phyloP scores from a whole-genome alignment of 352 stramenopile genomes.

The Globisporangium cystogenes region DNA sequence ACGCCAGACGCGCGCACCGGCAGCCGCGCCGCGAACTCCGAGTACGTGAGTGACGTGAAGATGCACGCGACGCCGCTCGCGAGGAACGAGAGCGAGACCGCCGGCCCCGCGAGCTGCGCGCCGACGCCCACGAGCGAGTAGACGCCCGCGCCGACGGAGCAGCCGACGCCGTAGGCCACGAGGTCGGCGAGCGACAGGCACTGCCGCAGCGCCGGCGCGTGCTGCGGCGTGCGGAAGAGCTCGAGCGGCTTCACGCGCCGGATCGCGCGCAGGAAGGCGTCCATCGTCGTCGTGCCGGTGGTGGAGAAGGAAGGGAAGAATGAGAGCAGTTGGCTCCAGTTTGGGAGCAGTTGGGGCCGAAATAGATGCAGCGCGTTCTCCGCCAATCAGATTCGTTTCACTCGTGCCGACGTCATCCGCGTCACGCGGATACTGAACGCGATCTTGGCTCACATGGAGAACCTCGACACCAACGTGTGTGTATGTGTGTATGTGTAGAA shows the following conservation, averaged over 20 bases:
- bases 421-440: too few species aligned
- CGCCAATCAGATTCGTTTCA: too few species aligned
- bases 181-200: slow-evolving; percentile 75
- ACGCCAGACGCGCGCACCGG: too few species aligned
- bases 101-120: slow-evolving; percentile 78
- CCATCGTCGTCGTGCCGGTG: slow-evolving; percentile 18
- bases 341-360: too few species aligned
- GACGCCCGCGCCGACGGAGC: slow-evolving; percentile 89
- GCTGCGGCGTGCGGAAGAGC: slow-evolving; percentile 30
- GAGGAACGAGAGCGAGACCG: slow-evolving; percentile 90
- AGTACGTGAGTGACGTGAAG: slow-evolving; percentile 90
- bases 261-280: slow-evolving; percentile 47
- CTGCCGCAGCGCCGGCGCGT: slow-evolving; percentile 35
- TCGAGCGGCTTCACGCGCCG: slow-evolving; percentile 68
- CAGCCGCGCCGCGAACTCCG: slow-evolving; percentile 83
- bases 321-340: too few species aligned
- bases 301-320: not conserved
- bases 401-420: not conserved
- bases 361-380: too few species aligned
- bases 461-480: too few species aligned
- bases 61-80: slow-evolving; percentile 85
- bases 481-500: too few species aligned
- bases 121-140: slow-evolving; percentile 89
- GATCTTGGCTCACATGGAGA: too few species aligned
- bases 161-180: slow-evolving; percentile 88